Base-by-base conservation (phyloP, 495 filamentous ascomycete species). In the Penicillium angulare region DNA sequence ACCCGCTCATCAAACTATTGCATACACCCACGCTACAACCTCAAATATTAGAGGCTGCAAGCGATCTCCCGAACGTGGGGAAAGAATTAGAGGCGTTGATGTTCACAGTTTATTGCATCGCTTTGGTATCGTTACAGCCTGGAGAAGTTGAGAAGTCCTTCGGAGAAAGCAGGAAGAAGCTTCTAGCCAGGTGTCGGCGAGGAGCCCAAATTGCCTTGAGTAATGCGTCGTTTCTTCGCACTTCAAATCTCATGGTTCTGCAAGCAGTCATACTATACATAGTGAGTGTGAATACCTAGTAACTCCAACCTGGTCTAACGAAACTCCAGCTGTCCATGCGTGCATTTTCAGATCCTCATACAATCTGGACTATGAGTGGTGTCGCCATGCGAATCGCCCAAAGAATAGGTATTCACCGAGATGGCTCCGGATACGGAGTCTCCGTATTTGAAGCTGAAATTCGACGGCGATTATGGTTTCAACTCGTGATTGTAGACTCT, bases 1-100 rank as follows among this genome's bases (percentile, higher is more conserved):
- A 88, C 63, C 86, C 86, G 0, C 58, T 90, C 35, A 79, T 77
- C 34, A 90, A 88, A 60, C 64, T 88, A n/a, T 74, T 88, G 47
- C 86, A 90, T 64, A 79, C 77, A 0, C 86, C 86, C 3, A 84
- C 82, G 3, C 50, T 85, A 34, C 68, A 71, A 42, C 66, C 68
- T 24, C 50, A 64, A 24, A 66, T 82, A 12, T 56, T 77, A 20
- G 65, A 71, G 18, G 76, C 73, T 5, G 67, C 57, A 15, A 53
- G 61, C 22, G 58, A 69, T 32, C 42, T 74, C 1, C 45, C 61
- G 10, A 55, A 56, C 6, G 46, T 76, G 5, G 55, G 64, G 4
- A 73, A 64, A 29, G 66, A 66, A 3, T 58, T 69, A 13, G 71
- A 79, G 38, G 68, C 69, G 23, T 53, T 82, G 23, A 67, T 81